A percentile compares a stretch with the other conserved stretches of the same genome.
Evolutionary conservation across 441 rosid genomes (phyloP).

Genomic region (Populus tomentosa): DNA sequence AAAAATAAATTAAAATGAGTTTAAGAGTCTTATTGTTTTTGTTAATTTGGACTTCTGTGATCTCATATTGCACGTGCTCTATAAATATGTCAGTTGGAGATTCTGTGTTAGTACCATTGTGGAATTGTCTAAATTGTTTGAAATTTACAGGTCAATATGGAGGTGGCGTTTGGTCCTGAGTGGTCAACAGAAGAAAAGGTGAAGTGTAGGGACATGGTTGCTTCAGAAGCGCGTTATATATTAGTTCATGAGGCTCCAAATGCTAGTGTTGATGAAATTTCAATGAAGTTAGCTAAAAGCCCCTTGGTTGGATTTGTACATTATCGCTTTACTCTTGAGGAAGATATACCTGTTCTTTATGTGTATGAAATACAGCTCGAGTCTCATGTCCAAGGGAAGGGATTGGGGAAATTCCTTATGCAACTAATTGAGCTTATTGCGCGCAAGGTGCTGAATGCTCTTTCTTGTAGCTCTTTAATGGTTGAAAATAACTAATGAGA

Average conservation of each 20-base stretch:
- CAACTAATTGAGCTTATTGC: conserved; percentile 79
- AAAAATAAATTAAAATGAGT: neutral
- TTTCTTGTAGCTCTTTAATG: neutral
- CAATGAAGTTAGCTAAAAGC: conserved; percentile 11
- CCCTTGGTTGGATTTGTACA: conserved; percentile 70
- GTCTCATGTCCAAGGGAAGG: conserved; percentile 61
- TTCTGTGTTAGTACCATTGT: neutral
- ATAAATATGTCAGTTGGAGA: neutral
- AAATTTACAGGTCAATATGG: conserved; percentile 64
- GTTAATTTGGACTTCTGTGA: neutral
- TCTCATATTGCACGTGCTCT: neutral
- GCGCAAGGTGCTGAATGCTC: conserved; percentile 41
- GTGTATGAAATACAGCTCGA: conserved; percentile 84
- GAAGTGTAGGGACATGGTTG: conserved; percentile 76
- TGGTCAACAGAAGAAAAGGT: conserved; percentile 77
- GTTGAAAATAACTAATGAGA: neutral
- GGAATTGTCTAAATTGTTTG: neutral
- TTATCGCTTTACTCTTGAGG: conserved; percentile 75
- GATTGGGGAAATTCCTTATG: conserved; percentile 83
- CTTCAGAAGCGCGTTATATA: conserved; percentile 69
- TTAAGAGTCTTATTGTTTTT: neutral
- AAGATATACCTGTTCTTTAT: conserved; percentile 76
- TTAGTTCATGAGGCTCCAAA: conserved; percentile 38
- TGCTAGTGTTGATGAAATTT: conserved; percentile 22
- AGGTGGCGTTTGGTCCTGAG: conserved; percentile 56